Base-by-base conservation (phyloP, 1,284 basidiomycete species). In the Ustilago trichophora region DNA sequence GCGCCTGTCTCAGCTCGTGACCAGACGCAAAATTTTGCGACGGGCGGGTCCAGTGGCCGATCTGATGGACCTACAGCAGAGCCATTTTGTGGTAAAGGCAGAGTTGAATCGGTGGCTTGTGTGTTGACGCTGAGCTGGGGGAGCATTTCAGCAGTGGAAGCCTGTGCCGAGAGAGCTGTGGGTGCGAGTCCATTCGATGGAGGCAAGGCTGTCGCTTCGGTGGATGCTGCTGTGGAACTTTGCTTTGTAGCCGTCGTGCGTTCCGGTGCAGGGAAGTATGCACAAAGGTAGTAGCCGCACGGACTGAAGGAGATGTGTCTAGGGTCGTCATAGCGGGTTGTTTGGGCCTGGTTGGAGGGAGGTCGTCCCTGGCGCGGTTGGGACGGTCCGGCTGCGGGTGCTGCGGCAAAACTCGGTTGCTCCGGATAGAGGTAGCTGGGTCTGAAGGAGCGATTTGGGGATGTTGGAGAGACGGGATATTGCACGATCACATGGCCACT, bases 231-330 rank as follows among this genome's bases (percentile, higher is more conserved):
- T 24, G 43, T 3, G 16, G 45, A 3, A 12, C 24, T 18, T 16
- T n/a, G 18, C 7, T 32, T 21, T n/a, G 36, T n/a, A 12, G 11
- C n/a, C n/a, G n/a, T 16, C 9, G 13, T 4, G 24, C 40, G 38
- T 12, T 22, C 12, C n/a, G 24, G 15, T 6, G 24, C 19, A 1
- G 49, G 48, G 22, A 71, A 71, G 36, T 47, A 55, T 6, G 68
- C 68, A 35, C 57, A 60, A 2, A 71, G 53, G 32, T 58, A 62
- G 51, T 52, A 71, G 16, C 68, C 68, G 42, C 68, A 71, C 2
- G 53, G 63, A 43, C 68, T 71, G 52, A 71, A 71, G 9, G 53
- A 49, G 41, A 71, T 66, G 32, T 54, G 36, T 32, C 18, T 45
- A 5, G 67, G 60, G 35, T 65, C 67, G 31, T 41, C 49, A 18